Percentiles rank a stretch among this genome's conserved stretches.
Evolutionary conservation across 2,329 filamentous ascomycete genomes (phyloP).

Genomic region (Cryphonectria naterciae): DNA sequence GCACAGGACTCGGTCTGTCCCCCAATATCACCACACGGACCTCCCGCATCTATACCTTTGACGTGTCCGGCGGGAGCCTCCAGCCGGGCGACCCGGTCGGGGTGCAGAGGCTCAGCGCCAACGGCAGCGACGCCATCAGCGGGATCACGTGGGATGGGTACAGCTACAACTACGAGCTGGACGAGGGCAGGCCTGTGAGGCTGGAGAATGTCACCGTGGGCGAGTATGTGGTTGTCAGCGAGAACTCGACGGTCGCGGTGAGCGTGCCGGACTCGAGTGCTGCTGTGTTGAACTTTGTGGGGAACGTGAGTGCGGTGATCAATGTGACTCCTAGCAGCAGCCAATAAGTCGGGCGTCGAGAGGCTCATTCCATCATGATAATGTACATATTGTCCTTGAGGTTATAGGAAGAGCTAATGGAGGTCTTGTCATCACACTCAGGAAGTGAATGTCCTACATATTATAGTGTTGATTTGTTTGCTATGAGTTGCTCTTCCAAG

Average conservation of each 20-base stretch:
- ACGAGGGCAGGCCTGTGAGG: slow-evolving; percentile 55
- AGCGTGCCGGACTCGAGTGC: slow-evolving; percentile 49
- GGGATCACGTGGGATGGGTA: slow-evolving; percentile 65
- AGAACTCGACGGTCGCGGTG: slow-evolving; percentile 33
- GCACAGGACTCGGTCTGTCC: slow-evolving; percentile 37
- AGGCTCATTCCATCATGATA: not conserved
- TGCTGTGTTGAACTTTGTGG: slow-evolving; percentile 41
- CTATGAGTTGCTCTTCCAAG: no score
- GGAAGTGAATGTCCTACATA: no score
- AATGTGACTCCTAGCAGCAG: not conserved
- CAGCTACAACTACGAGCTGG: slow-evolving; percentile 65
- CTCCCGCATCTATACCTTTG: slow-evolving; percentile 47
- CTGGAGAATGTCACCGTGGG: slow-evolving; percentile 59
- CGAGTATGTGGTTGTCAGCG: slow-evolving; percentile 37
- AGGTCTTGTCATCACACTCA: no score
- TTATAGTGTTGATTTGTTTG: no score
- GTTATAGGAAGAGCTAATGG: no score
- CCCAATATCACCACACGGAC: slow-evolving; percentile 37
- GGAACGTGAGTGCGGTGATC: not conserved
- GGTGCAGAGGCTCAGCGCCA: slow-evolving; percentile 55
- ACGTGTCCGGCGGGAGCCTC: slow-evolving; percentile 38
- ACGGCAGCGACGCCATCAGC: slow-evolving; percentile 66
- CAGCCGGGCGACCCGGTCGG: slow-evolving; percentile 40
- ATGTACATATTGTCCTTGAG: no score
- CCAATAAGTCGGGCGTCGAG: not conserved